Evolutionary conservation across 371 early-diverging fungal species (phyloP), one percentile per base, ranked within the genome.

Genomic region (Saksenaea oblongispora): DNA sequence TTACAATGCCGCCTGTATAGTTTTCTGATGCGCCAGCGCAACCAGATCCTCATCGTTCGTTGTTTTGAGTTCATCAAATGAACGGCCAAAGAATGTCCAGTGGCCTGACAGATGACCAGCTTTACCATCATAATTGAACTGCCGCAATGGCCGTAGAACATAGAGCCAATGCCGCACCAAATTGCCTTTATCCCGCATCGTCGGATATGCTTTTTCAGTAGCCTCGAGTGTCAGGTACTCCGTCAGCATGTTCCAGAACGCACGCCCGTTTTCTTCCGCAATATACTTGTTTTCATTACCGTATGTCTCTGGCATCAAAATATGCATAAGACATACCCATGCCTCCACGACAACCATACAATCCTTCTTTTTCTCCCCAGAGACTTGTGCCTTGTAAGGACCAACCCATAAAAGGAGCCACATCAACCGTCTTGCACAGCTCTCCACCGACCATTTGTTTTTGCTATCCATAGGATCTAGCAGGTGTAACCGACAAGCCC

Each of bases 1-100:
- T 22, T 47, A 26, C 22, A 22, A 3, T 47, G 10, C 22, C 51
- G 1, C 24, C 22, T 47, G 51, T 0, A 18, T 22, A 1, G n/a
- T 4, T n/a, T 47, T 47, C 51, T 47, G 51, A 9, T 47, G 51
- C 51, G 51, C 51, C 51, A 47, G 51, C 51, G 51, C 51, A 47
- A 47, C n/a, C 51, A 47, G 51, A 47, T 47, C 51, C 7, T 47
- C 18, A 11, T 47, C 51, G n/a, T 22, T 22, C 51, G 22, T 47
- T 18, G 17, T 47, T 47, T 22, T 17, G 24, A 47, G 51, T 22
- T 47, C 51, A 11, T 47, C 51, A 22, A 47, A 47, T 10, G 22
- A 22, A 10, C 22, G 10, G 11, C 51, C 51, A 47, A 47, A 47
- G 18, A 22, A 17, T 17, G 27, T 47, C 51, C 51, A 47, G 11